Base-by-base conservation (phyloP, 306 rosid species). In the Quercus suber region DNA sequence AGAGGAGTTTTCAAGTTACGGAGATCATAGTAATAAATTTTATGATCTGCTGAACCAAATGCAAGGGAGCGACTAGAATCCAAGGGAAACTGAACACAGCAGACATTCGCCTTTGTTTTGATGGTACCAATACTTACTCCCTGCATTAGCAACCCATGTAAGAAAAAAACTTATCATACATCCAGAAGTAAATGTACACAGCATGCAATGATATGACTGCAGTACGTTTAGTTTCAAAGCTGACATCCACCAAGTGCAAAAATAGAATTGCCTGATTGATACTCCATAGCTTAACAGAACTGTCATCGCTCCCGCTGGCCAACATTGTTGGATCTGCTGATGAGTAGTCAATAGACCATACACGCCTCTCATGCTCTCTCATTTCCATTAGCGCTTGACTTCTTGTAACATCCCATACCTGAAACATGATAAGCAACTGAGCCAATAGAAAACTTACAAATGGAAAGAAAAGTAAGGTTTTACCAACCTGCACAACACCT, bases 231-330 rank as follows among this genome's bases (percentile, higher is more conserved):
- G 94, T 92, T 91, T 91, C 90, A 92, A 94, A 94, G 97, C 94
- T 86, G 97, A 92, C 87, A 94, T 88, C 92, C 97, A 92, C 96
- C 92, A 92, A 94, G 92, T 88, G 97, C 89, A 91, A 93, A 85
- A 96, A 82, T 93, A 92, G 88, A 96, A 91, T 95, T 96, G 97
- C 99, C 99, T 96, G 99, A 93, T 96, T 96, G 93, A 96, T 96
- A 89, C 97, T 96, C 99, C 99, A 96, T 86, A 96, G 97, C 97
- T 96, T 96, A 63, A 96, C 98, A 52, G 91, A 90, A 76, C 96
- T 87, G 71, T 96, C 99, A 30, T 96, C 98, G 53, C 99, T 93
- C 75, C 99, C 99, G 30, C 99, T 96, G 28, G 97, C 98, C 80
- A 96, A 82, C 89, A 96, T 82, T 75, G 99, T 96, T 27, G 99